Conservation (phyloP, 129 eudicot genomes). For the Mikania micrantha region DNA sequence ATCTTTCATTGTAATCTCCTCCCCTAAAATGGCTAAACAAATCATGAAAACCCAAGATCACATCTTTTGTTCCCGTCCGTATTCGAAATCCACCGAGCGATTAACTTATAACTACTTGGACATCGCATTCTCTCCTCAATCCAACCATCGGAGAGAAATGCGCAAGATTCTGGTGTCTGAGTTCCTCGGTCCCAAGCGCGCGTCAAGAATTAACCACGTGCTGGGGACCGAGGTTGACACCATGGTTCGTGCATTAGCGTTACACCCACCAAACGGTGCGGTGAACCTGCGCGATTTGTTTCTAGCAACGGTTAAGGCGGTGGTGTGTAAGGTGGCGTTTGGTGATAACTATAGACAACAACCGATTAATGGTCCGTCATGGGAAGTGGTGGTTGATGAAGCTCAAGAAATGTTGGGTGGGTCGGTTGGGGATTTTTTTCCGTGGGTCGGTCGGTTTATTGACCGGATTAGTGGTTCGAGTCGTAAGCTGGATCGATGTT, state of each 20-base stretch:
- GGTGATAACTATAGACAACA: not conserved
- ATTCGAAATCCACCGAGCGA: not conserved
- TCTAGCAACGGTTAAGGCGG: not conserved
- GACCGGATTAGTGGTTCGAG: not conserved
- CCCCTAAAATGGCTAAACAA: slow-evolving; percentile 5
- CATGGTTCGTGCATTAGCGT: not conserved
- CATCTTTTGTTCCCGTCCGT: not conserved
- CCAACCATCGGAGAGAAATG: slow-evolving; percentile 27
- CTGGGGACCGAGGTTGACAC: not conserved
- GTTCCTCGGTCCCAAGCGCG: not conserved
- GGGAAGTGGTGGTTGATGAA: slow-evolving; percentile 2
- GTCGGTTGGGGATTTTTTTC: not conserved
- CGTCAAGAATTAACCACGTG: not conserved
- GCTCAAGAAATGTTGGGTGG: not conserved
- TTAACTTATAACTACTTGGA: not conserved
- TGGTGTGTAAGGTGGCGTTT: slow-evolving; percentile 1
- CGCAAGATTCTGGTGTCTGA: slow-evolving; percentile 21
- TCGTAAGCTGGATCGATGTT: not conserved
- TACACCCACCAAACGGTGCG: not conserved
- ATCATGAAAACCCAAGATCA: slow-evolving; percentile 10
- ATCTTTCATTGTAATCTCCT: not conserved
- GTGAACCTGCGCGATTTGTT: not conserved
- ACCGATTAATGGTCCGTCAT: not conserved
- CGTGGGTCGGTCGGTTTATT: not conserved
- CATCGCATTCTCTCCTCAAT: slow-evolving; percentile 30